phyloP scores from a whole-genome alignment of 2,329 filamentous ascomycete genomes.

The Sclerotinia trifoliorum region DNA sequence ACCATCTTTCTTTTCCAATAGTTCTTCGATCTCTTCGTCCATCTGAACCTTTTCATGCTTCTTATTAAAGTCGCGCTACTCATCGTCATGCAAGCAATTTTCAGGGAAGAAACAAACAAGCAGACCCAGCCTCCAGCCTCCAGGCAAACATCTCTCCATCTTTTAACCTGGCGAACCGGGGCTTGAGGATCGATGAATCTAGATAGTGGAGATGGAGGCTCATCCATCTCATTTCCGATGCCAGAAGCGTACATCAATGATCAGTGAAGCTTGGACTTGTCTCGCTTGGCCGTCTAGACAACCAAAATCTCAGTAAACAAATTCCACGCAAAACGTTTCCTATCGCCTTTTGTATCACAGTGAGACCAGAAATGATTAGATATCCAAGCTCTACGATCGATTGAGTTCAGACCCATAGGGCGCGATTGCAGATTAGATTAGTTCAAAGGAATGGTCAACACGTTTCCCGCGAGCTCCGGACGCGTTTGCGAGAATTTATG shows the following conservation, averaged over 20 bases:
- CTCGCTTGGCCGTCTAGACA: conserved; percentile 17
- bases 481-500: not conserved
- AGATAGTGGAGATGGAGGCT: conserved; percentile 15
- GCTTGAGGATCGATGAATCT: conserved; percentile 3
- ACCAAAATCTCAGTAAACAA: not conserved
- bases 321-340: not conserved
- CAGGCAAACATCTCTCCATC: conserved; percentile 19
- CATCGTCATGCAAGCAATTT: conserved; percentile 9
- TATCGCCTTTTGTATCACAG: not conserved
- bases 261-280: conserved; percentile 13
- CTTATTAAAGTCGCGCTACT: conserved; percentile 2
- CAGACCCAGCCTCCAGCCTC: conserved; percentile 17
- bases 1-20: not conserved
- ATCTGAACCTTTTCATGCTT: conserved; percentile 13
- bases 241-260: not conserved
- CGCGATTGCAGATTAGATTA: not conserved
- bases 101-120: not conserved
- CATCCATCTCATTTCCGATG: conserved; percentile 8
- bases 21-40: not conserved
- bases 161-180: conserved; percentile 4
- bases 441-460: not conserved
- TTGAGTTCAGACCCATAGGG: not conserved
- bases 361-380: not conserved
- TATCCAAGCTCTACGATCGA: conserved; percentile 3
- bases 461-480: not conserved